Evolutionary conservation across 2,329 filamentous ascomycete species (phyloP).

Genomic region (Aspergillus sp.): DNA sequence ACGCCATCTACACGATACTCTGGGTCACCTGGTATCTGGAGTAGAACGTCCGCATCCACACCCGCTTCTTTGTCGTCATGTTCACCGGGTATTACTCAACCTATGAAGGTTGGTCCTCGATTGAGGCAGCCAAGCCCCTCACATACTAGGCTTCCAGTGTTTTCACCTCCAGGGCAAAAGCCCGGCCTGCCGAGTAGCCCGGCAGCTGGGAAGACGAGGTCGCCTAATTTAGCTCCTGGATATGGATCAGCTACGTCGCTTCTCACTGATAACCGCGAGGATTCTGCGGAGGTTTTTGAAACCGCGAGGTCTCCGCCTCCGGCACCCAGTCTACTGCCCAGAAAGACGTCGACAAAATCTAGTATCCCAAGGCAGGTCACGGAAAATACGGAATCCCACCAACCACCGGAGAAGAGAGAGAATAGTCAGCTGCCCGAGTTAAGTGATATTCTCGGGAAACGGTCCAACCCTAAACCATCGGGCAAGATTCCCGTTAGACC

Average conservation of each 20-base stretch:
- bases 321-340: slow-evolving; percentile 62
- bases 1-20: slow-evolving; percentile 49
- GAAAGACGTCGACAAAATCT: slow-evolving; percentile 62
- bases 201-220: slow-evolving; percentile 19
- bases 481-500: slow-evolving; percentile 58
- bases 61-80: slow-evolving; percentile 52
- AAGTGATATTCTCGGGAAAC: neutral
- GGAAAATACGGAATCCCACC: slow-evolving; percentile 9
- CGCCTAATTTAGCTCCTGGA: slow-evolving; percentile 12
- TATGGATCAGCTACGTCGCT: slow-evolving; percentile 10
- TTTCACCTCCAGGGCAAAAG: slow-evolving; percentile 23
- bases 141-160: slow-evolving; percentile 37
- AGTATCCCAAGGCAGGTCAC: slow-evolving; percentile 40
- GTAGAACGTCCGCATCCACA: slow-evolving; percentile 49
- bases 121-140: slow-evolving; percentile 38
- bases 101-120: slow-evolving; percentile 37
- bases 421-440: neutral
- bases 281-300: neutral
- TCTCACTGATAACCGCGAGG: slow-evolving; percentile 4
- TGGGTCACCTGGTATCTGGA: slow-evolving; percentile 47
- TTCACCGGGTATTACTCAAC: slow-evolving; percentile 46
- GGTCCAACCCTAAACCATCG: slow-evolving; percentile 24
- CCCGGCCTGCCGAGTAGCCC: slow-evolving; percentile 22
- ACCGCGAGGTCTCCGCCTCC: slow-evolving; percentile 16
- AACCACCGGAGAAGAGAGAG: neutral